These are phyloP conservation scores for Termitomyces sp. DNA, from an alignment of 768 basidiomycete genomes.

Conservation along the genomic window DNA sequence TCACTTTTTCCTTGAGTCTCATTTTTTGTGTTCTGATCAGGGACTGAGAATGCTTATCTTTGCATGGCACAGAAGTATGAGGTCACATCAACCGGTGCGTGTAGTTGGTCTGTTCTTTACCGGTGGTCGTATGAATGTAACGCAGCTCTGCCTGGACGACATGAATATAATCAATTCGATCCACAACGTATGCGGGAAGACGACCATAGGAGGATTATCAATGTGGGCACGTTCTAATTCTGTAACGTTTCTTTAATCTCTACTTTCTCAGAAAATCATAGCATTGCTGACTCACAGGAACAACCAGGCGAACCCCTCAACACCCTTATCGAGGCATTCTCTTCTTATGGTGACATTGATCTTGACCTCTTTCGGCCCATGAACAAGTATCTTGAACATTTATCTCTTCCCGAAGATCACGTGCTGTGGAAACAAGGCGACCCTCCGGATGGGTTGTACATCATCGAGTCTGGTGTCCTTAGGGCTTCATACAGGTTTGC, in stretches of 20 bases:
- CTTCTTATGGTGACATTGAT: conserved; percentile 59
- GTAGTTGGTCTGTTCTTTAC: background rate
- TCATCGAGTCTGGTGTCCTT: conserved; percentile 84
- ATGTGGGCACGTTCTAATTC: conserved; percentile 24
- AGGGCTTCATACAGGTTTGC: conserved; percentile 80
- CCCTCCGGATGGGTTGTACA: conserved; percentile 73
- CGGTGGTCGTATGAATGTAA: conserved; percentile 1
- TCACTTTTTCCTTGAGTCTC: background rate
- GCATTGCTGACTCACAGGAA: conserved; percentile 21
- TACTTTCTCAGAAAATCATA: conserved; percentile 19
- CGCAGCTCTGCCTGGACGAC: conserved; percentile 54
- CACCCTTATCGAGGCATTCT: conserved; percentile 76
- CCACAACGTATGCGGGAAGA: conserved; percentile 57
- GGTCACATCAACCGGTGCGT: conserved; percentile 33
- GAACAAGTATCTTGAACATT: conserved; percentile 62
- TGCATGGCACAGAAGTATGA: conserved; percentile 58
- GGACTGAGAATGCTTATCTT: conserved; percentile 93
- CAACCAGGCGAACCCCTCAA: conserved; percentile 58
- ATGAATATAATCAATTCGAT: conserved; percentile 40
- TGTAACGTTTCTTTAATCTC: background rate
- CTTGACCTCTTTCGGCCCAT: conserved; percentile 56
- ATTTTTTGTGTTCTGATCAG: conserved; percentile 21
- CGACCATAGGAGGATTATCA: conserved; percentile 65
- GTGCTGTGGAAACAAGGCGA: conserved; percentile 77
- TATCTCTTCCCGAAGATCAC: conserved; percentile 48